These are phyloP conservation scores for Teunomyces aglyptinius DNA, from an alignment of 805 yeast species.

Conservation along the genomic window DNA sequence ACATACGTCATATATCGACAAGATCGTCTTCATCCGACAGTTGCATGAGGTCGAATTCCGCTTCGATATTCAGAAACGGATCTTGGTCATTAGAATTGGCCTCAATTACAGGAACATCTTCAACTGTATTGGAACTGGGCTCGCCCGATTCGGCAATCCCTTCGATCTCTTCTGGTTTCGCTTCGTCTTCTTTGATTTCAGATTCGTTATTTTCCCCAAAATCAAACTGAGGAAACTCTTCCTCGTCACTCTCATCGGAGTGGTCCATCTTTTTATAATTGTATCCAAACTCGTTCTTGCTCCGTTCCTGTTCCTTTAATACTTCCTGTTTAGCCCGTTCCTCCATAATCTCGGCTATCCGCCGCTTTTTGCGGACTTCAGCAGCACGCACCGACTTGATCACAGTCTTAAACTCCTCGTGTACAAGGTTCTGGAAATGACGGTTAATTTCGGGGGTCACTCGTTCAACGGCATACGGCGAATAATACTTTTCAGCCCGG, in stretches of 20 bases:
- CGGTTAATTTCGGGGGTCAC: constrained; percentile 21
- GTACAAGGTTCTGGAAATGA: constrained; percentile 21
- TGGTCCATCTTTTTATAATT: constrained; percentile 16
- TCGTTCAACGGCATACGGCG: constrained; percentile 32
- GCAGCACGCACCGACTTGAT: constrained; percentile 31
- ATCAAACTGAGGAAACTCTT: constrained; percentile 11
- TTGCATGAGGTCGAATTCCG: constrained; percentile 2
- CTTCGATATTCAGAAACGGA: constrained; percentile 1
- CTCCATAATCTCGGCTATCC: constrained; percentile 15
- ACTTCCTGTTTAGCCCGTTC: constrained; percentile 20
- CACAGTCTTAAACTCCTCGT: constrained; percentile 30
- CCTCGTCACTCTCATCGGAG: constrained; percentile 10
- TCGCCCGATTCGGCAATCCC: no score
- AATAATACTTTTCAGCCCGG: constrained; percentile 36
- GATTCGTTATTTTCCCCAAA: constrained; percentile 9
- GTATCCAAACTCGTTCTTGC: constrained; percentile 33
- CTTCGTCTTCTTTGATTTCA: background rate
- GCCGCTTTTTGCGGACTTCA: constrained; percentile 14
- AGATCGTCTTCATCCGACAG: constrained; percentile 5
- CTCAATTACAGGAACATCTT: background rate
- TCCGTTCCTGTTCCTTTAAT: constrained; percentile 29
- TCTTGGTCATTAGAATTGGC: background rate
- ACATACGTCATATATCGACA: constrained; percentile 1
- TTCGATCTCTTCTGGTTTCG: no score
- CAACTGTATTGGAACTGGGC: no score